Base-by-base conservation (phyloP, 305 asterid genomes). In the Fraxinus greggii region DNA sequence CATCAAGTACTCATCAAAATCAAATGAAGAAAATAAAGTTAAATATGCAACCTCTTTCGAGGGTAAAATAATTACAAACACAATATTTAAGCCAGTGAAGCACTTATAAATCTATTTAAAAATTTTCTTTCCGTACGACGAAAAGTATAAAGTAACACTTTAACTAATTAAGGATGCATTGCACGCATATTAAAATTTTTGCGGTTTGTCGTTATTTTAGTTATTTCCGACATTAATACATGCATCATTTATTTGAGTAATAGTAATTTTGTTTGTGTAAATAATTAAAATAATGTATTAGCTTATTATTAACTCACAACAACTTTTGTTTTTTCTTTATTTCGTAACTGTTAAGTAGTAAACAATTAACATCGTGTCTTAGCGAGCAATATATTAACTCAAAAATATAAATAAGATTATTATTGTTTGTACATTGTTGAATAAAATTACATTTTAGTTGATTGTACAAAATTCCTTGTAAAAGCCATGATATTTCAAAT, bases 151-250 rank as follows among this genome's bases (percentile, higher is more conserved):
- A 36, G n/a, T n/a, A 26, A 5, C 32, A 33, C 63, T 24, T 63
- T 24, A 8, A 61, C 72, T 61, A 61, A 24, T 61, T 21, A 9
- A 63, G 33, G 17, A 24, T 2, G 32, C 15, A 7, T 9, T 63
- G 6, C 7, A 3, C 9, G 72, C 72, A 3, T 13, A 24, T 63
- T 4, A 17, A 78, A 4, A 42, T 8, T 38, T 15, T 40, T 4
- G 5, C 33, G 42, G 12, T 76, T 61, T 75, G 7, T 63, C 12
- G 69, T 63, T 75, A 75, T 81, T 81, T 75, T n/a, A 61, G 63
- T 81, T 40, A 76, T 76, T 76, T 63, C 12, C 12, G 36, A 65
- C 80, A 5, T 26, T 29, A 17, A 4, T 29, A 69, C 23, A 69
- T 31, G 21, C 21, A 26, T 65, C 73, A 26, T 24, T 65, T 65